Percentiles rank a stretch among this genome's conserved stretches.
phyloP scores from a whole-genome alignment of 768 basidiomycete genomes.

The Boletus vinaceobasis region DNA sequence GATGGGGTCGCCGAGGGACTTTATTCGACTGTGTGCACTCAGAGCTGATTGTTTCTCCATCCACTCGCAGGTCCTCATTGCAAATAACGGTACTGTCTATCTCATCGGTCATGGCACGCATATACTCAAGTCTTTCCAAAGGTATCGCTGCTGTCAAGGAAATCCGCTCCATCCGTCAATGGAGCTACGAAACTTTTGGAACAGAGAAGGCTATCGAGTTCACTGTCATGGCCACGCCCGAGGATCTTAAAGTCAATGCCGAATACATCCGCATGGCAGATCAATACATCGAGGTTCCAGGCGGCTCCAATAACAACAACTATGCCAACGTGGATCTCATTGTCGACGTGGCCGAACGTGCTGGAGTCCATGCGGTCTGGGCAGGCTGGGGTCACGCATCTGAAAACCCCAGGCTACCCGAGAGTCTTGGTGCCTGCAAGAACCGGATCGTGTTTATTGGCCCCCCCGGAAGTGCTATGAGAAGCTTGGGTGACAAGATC shows the following conservation, averaged over 20 bases:
- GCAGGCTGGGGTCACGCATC: conserved; percentile 99
- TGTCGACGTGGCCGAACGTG: conserved; percentile 94
- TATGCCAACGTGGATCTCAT: conserved; percentile 99
- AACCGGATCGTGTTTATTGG: conserved; percentile 99
- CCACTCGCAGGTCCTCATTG: conserved; percentile 80
- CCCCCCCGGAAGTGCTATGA: conserved; percentile 97
- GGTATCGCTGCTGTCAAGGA: conserved; percentile 99
- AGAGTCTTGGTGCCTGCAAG: conserved; percentile 86
- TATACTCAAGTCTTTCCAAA: conserved; percentile 33
- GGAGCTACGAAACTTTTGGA: conserved; percentile 99
- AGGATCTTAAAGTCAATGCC: conserved; percentile 97
- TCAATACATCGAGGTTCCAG: conserved; percentile 97
- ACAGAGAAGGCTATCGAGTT: conserved; percentile 95
- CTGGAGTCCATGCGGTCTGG: conserved; percentile 99
- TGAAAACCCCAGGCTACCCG: conserved; percentile 95
- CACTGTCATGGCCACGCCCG: conserved; percentile 99
- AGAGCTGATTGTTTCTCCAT: conserved; percentile 6
- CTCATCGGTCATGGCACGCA: conserved; percentile 5
- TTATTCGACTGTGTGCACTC: neutral
- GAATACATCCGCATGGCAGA: conserved; percentile 99
- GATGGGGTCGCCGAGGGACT: neutral
- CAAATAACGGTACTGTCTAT: conserved; percentile 78
- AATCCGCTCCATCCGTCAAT: conserved; percentile 97
- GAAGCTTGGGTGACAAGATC: conserved; percentile 98
- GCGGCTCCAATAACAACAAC: conserved; percentile 98